Conservation (phyloP, 495 filamentous ascomycete species). For the Podospora tetraspora region DNA sequence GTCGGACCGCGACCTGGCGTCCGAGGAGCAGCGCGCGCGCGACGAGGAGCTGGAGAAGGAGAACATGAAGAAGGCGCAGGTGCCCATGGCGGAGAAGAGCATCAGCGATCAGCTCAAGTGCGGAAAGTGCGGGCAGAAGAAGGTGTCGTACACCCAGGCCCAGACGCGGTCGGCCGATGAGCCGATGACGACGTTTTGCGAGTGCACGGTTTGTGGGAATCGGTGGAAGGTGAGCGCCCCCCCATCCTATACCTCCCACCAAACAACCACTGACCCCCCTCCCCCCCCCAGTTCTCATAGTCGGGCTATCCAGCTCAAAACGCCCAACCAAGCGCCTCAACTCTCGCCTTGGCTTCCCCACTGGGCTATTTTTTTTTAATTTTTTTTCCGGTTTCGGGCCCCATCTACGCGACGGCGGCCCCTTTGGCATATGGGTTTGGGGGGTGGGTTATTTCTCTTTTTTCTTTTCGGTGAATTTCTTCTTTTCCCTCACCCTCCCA, state of each 20-base stretch:
- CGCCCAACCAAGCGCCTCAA: not conserved
- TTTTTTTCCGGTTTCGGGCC: not conserved
- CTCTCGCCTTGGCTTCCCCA: not conserved
- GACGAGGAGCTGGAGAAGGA: constrained; percentile 71
- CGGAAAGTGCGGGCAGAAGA: constrained; percentile 82
- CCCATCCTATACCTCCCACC: too few relatives aligned
- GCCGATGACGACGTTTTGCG: constrained; percentile 80
- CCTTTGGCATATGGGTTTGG: not conserved
- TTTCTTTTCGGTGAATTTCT: not conserved
- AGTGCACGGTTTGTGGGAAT: constrained; percentile 69
- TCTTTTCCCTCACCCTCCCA: not conserved
- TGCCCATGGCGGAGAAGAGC: constrained; percentile 79
- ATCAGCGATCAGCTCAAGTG: constrained; percentile 83
- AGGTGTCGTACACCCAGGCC: constrained; percentile 91
- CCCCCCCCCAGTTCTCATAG: constrained; percentile 4
- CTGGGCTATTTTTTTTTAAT: not conserved
- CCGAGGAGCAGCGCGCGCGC: constrained; percentile 70
- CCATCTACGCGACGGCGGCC: not conserved
- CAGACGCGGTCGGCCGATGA: constrained; percentile 95
- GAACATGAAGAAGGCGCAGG: constrained; percentile 94
- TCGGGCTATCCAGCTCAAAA: not conserved
- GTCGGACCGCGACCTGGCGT: constrained; percentile 44
- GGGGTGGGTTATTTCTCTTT: not conserved
- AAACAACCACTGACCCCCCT: too few relatives aligned
- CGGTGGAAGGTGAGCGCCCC: constrained; percentile 59